Evolutionary conservation across 2,329 filamentous ascomycete species (phyloP), one percentile per base, ranked within the genome.

Genomic region (Penicillium sp.): DNA sequence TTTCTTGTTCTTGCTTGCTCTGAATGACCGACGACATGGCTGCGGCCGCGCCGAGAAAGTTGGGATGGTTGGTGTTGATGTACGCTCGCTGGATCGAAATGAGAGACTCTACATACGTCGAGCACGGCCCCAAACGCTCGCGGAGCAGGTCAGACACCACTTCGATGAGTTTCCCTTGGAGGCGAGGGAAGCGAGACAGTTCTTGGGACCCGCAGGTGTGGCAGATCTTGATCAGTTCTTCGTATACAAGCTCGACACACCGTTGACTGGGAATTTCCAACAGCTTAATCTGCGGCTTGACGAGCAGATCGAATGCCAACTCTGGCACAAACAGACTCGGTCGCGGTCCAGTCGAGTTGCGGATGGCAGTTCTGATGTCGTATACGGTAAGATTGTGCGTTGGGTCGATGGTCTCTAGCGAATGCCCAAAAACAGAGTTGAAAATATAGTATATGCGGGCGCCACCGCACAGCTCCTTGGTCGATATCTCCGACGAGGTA

Each of bases 61-160:
- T 99, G 49, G 94, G 94, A 71, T 99, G 94, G 69, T 99, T 99
- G 43, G 94, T 99, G 78, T 99, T 99, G 77, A 99, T 97, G 75
- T 99, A 99, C 20, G 94, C 94, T 63, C 94, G 85, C 75, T 99
- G 94, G 59, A 99, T 99, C 24, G 94, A 89, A 63, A 99, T 99
- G 60, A 99, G 81, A 42, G 93, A 97, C 73, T 97, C 94, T 45
- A 99, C 94, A 64, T 99, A 99, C 52, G 77, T 82, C 2, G 93
- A 96, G 56, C 89, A 86, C 11, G 94, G 94, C 1, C 94, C 94
- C 5, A 99, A 81, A 59, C 93, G 85, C 76, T 99, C 94, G 55
- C 94, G 87, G 52, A 99, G 81, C 46, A 99, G 84, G 71, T 99
- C 94, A 6, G 94, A 97, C 2, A 99, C 94, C 18, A 97, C 93